phyloP scores from a whole-genome alignment of 176 grass and related monocot species.

The Tuctoria greenei region DNA sequence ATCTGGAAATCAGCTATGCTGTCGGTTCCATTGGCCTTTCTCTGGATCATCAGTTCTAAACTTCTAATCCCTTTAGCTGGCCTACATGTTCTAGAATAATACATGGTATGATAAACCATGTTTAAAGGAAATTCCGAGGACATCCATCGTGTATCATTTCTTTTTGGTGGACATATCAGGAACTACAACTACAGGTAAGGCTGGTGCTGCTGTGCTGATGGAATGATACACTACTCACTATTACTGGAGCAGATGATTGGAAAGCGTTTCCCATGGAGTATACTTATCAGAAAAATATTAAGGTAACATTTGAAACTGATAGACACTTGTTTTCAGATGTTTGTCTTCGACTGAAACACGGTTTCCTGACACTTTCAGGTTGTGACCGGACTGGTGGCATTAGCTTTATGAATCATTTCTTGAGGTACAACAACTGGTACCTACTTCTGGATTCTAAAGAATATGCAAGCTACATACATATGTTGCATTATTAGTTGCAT shows the following conservation, averaged over 20 bases:
- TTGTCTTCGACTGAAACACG: not conserved
- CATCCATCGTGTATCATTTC: not conserved
- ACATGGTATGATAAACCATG: constrained; percentile 3
- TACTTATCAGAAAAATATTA: not conserved
- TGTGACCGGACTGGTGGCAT: not conserved
- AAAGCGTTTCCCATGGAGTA: not conserved
- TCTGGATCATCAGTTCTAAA: not conserved
- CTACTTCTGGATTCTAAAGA: not conserved
- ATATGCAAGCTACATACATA: not conserved
- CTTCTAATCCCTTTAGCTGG: not conserved
- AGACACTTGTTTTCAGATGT: constrained; percentile 1
- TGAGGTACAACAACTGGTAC: constrained; percentile 12
- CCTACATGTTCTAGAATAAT: constrained; percentile 20
- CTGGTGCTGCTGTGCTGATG: not conserved
- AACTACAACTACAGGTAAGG: not conserved
- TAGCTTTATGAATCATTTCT: not conserved
- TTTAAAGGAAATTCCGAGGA: not conserved
- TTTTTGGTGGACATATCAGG: not conserved
- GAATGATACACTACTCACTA: not conserved
- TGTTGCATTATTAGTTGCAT: not conserved
- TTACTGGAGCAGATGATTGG: not conserved
- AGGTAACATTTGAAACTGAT: not conserved
- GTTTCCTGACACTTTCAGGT: not conserved
- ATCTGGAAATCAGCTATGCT: constrained; percentile 2
- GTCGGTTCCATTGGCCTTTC: not conserved